Conservation (phyloP, 148 eudicot species). For the Diospyros lotus region DNA sequence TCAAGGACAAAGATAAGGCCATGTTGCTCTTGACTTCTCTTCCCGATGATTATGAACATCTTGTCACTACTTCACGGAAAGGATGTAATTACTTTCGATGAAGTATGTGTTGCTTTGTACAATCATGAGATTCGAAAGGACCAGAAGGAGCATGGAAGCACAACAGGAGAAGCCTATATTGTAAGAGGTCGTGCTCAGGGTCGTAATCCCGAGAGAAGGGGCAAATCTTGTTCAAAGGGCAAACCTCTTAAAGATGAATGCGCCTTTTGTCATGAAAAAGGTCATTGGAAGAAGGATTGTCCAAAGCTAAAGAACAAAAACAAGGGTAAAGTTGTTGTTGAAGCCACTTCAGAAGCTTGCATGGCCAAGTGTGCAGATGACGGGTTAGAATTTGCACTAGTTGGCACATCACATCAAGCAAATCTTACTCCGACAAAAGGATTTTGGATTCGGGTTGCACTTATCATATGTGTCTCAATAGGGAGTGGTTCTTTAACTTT, state of each 20-base stretch:
- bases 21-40: background rate
- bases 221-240: background rate
- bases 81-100: background rate
- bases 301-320: background rate
- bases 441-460: constrained; percentile 3
- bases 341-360: background rate
- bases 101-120: background rate
- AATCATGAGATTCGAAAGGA: background rate
- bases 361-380: background rate
- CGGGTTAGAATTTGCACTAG: background rate
- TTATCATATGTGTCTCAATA: constrained; percentile 9
- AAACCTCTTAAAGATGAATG: background rate
- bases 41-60: background rate
- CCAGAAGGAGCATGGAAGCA: background rate
- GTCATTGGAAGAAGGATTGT: background rate
- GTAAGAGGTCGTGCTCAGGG: background rate
- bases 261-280: constrained; percentile 6
- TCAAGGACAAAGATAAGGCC: constrained; percentile 9
- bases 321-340: background rate
- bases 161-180: background rate
- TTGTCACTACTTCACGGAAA: background rate
- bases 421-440: background rate
- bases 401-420: background rate
- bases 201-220: too few species aligned
- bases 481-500: background rate